Evolutionary conservation across 106 monocot species (phyloP), one percentile per base, ranked within the genome.

Genomic region (Posidonia australis): DNA sequence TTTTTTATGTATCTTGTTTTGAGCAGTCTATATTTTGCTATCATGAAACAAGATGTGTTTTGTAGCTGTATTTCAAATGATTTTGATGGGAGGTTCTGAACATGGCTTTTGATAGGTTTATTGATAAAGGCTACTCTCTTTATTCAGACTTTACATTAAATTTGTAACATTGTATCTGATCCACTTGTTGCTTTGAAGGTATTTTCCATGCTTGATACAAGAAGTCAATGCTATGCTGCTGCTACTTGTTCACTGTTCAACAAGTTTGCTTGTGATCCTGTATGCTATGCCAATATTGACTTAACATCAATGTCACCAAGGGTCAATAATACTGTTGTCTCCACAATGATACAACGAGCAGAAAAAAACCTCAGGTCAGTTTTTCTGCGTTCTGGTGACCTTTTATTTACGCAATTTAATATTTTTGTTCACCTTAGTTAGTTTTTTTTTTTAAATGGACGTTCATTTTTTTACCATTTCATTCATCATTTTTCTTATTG

Each of bases 241-340:
- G 86, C 83, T 66, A 70, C 84, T 70, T 91, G 91, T 61, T 77
- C 66, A 32, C 54, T 83, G 77, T 91, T 91, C 67, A 81, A 71
- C 74, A 86, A 83, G 58, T 81, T 76, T 67, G 81, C 81, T 6
- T 41, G 54, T 46, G 86, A 91, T 70, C 72, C 86, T 65, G 32
- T 84, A 44, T 91, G 91, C 74, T 91, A 87, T 67, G 67, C 71
- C 12, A 68, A 91, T 64, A 79, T 91, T 70, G 83, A 91, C 70
- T 72, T 91, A 47, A 91, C 74, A 51, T 47, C 77, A 44, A 30
- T 44, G 20, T 58, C 66, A 25, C 66, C 71, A 30, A 86, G 69
- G 64, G 68, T 84, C 27, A 86, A 76, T 58, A 79, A 86, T 52
- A 52, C 63, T 16, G 58, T 91, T 43, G 91, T 91, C 21, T 81